Evolutionary conservation across 2,329 filamentous ascomycete genomes (phyloP).

Genomic region (Thermothelomyces thermophilus): DNA sequence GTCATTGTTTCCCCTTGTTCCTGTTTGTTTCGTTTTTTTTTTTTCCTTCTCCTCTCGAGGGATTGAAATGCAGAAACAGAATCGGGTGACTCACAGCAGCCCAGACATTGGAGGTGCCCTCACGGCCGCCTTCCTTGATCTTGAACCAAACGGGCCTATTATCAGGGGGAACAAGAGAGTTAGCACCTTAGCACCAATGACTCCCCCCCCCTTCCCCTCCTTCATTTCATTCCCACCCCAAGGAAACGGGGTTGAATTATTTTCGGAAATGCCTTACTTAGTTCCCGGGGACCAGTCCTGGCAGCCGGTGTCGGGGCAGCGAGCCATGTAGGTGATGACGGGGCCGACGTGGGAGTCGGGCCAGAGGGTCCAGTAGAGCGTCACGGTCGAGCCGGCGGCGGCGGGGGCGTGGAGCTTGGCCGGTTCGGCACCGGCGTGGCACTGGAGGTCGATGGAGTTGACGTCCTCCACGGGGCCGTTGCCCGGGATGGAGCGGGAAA

Average conservation of each 20-base stretch:
- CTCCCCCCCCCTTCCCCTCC: too few relatives aligned
- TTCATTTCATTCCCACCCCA: too few relatives aligned
- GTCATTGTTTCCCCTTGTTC: too few relatives aligned
- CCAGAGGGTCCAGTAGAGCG: slow-evolving; percentile 49
- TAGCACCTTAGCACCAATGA: too few relatives aligned
- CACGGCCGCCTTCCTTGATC: slow-evolving; percentile 43
- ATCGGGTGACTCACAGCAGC: slow-evolving; percentile 30
- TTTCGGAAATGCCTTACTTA: slow-evolving; percentile 25
- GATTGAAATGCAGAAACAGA: background rate
- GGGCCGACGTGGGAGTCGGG: slow-evolving; percentile 47
- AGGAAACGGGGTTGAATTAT: too few relatives aligned
- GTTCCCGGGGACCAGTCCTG: slow-evolving; percentile 42
- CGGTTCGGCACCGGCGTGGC: slow-evolving; percentile 43
- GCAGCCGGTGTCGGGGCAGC: slow-evolving; percentile 47
- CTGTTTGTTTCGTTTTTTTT: background rate
- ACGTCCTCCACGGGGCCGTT: slow-evolving; percentile 53
- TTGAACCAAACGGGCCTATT: slow-evolving; percentile 51
- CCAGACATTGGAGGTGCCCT: slow-evolving; percentile 45
- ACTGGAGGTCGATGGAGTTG: slow-evolving; percentile 48
- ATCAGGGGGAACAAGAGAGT: slow-evolving; percentile 18
- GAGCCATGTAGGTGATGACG: slow-evolving; percentile 53
- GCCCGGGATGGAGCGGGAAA: slow-evolving; percentile 51
- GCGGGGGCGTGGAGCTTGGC: slow-evolving; percentile 48
- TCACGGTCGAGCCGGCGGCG: slow-evolving; percentile 47
- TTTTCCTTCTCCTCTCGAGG: too few relatives aligned